Conservation (phyloP, 2,329 filamentous ascomycete genomes). For the Hypoxylon sp. region DNA sequence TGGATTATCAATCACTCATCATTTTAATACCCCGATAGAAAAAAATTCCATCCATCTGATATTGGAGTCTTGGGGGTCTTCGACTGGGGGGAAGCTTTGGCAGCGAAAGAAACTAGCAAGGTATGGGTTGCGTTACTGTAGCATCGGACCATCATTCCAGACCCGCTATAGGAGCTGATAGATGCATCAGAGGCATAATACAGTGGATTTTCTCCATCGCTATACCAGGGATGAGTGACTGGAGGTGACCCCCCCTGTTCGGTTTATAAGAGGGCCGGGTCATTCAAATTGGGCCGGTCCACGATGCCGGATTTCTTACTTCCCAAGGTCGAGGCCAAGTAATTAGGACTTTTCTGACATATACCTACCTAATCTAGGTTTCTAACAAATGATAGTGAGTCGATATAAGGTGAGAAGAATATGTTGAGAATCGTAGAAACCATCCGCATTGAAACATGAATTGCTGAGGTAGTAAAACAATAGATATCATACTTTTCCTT, state of each 20-base stretch:
- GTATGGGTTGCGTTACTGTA: constrained; percentile 25
- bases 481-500: no score
- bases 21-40: constrained; percentile 23
- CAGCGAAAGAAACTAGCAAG: constrained; percentile 23
- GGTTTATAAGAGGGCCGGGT: constrained; percentile 9
- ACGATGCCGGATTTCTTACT: constrained; percentile 23
- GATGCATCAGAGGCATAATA: constrained; percentile 2
- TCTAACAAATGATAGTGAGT: no score
- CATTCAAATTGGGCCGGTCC: constrained; percentile 19
- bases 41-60: constrained; percentile 24
- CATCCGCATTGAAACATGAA: no score
- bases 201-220: neutral
- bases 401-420: no score
- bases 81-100: neutral
- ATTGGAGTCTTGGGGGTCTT: constrained; percentile 9
- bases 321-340: no score
- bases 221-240: neutral
- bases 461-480: no score
- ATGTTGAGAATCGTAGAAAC: no score
- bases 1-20: constrained; percentile 35
- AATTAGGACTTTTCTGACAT: no score
- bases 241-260: neutral
- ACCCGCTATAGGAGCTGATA: constrained; percentile 15
- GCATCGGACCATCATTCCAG: constrained; percentile 14
- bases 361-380: no score